Base-by-base conservation (phyloP, 176 grass and related monocot genomes). In the Themeda triandra region DNA sequence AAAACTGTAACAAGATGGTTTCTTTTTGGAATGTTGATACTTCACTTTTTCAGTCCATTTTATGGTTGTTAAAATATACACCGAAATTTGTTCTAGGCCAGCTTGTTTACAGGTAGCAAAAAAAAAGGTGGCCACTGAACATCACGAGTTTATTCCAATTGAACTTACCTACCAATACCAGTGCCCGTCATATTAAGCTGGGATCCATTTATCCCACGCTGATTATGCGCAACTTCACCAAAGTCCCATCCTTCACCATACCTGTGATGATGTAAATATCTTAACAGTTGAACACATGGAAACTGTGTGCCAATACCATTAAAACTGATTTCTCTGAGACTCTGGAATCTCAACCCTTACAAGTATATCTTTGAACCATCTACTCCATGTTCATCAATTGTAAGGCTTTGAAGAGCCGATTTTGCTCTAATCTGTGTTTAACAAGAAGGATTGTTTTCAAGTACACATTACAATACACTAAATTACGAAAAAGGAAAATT, bases 211-310 rank as follows among this genome's bases (percentile, higher is more conserved):
- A 94, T 94, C 72, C 95, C 95, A 88, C 90, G 90, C 71, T 91
- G 84, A 81, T 98, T 94, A 64, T 82, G 72, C 67, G 82, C 92
- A 73, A 98, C 92, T 81, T 98, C 95, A 88, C 92, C 95, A 58
- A 97, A 98, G 80, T 94, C 86, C 95, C 92, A 98, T 82, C 92
- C 95, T 93, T 98, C 95, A 70, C 95, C 95, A 88, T 98, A 98
- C 84, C 95, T 98, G 64, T 71, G 41, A 36, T 19, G 33, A 72
- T 72, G 65, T 3, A 6, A 80, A 84, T 83, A 13, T 56, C 64
- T 75, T 35, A 80, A 77, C 25, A 73, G 37, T 29, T 37, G 4
- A 80, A 46, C 46, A 37, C 30, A 79, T 3, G 3, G 28, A 56
- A 24, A 56, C 69, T 28, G 35, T 41, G 21, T 79, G n/a, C 46